Evolutionary conservation across 345 rosid species (phyloP), one percentile per base, ranked within the genome.

Genomic region (Citrus medica): DNA sequence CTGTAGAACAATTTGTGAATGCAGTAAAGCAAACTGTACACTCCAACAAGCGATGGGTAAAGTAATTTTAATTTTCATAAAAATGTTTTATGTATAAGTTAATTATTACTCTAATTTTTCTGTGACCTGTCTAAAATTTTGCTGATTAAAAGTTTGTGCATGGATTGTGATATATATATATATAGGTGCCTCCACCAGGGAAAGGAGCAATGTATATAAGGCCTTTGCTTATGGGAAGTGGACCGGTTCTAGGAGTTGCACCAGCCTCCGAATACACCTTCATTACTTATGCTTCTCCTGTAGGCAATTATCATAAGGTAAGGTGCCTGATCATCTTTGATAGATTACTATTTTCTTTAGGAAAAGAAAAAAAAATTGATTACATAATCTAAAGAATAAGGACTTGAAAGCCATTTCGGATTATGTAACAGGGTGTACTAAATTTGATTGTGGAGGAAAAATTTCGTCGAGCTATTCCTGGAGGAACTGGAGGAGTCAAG

Each of bases 401-500:
- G 5, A 12, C 4, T 46, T 46, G 16, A 46, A 5, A 16, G 2
- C 58, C 58, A 53, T 53, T 5, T 53, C n/a, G 21, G 22, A 53
- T 53, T 53, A 27, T 69, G 21, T 38, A 67, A 63, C 69, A 88
- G 90, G 83, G 35, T 67, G 58, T 78, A 65, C 53, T 89, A 74
- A 80, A 86, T 80, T 82, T 90, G 68, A 17, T 83, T 9, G 88
- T 91, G 7, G 89, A 90, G 81, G 86, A 91, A 32, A 77, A 79
- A 30, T 82, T n/a, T 84, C 71, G 76, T 28, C 81, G 93, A 13
- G 88, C 95, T 42, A 79, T 78, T 46, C 77, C 79, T 16, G 93
- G 93, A 69, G 97, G 93, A 76, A 89, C 95, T 0, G 94, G 93
- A 12, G 87, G 90, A 24, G 77, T 91, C 48, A 90, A 93, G 82